Percentiles rank a stretch among this genome's conserved stretches.
Evolutionary conservation across 1,139 yeast species (phyloP).

Genomic region (Lodderomyces theae): DNA sequence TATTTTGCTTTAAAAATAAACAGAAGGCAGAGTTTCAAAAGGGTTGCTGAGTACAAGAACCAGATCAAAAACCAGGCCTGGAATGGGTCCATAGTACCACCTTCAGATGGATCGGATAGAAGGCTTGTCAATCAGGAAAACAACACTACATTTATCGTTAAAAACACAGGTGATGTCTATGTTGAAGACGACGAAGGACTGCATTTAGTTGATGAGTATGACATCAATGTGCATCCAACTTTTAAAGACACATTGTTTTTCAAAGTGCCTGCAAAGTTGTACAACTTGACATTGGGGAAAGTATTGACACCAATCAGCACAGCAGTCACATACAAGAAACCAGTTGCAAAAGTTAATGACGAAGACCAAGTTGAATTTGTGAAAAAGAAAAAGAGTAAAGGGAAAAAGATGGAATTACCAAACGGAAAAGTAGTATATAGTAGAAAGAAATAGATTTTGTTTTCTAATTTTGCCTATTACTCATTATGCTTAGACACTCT

Average conservation of each 20-base stretch:
- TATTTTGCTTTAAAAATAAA: slow-evolving; percentile 54
- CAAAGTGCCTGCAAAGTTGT: slow-evolving; percentile 41
- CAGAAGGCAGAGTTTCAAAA: slow-evolving; percentile 57
- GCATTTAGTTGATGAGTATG: slow-evolving; percentile 32
- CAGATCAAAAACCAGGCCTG: slow-evolving; percentile 60
- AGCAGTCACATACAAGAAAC: slow-evolving; percentile 18
- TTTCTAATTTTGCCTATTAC: slow-evolving; percentile 13
- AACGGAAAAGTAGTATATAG: slow-evolving; percentile 60
- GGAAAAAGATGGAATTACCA: slow-evolving; percentile 50
- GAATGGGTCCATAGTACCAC: slow-evolving; percentile 51
- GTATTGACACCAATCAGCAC: slow-evolving; percentile 28
- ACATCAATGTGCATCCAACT: slow-evolving; percentile 37
- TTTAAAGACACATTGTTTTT: slow-evolving; percentile 57
- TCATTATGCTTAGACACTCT: slow-evolving; percentile 43
- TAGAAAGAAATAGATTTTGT: slow-evolving; percentile 24
- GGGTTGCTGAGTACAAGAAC: slow-evolving; percentile 51
- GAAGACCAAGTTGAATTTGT: slow-evolving; percentile 19
- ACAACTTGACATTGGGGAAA: slow-evolving; percentile 48
- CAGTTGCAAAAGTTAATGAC: slow-evolving; percentile 12
- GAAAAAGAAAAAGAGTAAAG: slow-evolving; percentile 36
- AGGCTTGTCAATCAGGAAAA: slow-evolving; percentile 31
- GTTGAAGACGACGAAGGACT: slow-evolving; percentile 52
- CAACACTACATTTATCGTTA: slow-evolving; percentile 63
- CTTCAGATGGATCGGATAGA: slow-evolving; percentile 45
- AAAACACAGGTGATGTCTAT: slow-evolving; percentile 67